Conservation (phyloP, 345 rosid genomes). For the Brassica carinata region DNA sequence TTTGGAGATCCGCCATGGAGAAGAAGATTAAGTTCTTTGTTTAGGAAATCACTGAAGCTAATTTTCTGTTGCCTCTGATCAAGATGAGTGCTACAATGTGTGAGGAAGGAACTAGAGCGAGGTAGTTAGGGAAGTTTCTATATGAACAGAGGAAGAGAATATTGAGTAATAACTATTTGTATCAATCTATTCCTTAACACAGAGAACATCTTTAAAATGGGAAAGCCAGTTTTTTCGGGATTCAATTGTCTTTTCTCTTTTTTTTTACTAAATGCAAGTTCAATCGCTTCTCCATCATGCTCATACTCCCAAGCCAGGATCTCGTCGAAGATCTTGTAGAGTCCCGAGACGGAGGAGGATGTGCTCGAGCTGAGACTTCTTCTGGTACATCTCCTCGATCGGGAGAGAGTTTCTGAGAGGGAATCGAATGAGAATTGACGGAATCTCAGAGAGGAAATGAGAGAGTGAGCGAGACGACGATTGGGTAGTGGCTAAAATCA, state of each 20-base stretch:
- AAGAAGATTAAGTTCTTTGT: constrained; percentile 92
- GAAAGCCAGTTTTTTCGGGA: constrained; percentile 92
- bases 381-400: constrained; percentile 92
- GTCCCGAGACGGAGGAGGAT: constrained; percentile 76
- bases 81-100: neutral
- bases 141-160: too few species aligned
- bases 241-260: constrained; percentile 53
- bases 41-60: constrained; percentile 85
- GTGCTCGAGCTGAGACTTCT: constrained; percentile 94
- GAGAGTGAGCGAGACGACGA: too few species aligned
- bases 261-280: constrained; percentile 97
- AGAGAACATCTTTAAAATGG: constrained; percentile 54
- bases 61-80: constrained; percentile 38
- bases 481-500: too few species aligned
- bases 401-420: constrained; percentile 32
- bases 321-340: too few species aligned
- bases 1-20: constrained; percentile 93
- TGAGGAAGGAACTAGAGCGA: too few species aligned
- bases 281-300: constrained; percentile 86
- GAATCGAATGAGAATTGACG: too few species aligned
- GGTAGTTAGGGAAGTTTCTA: too few species aligned
- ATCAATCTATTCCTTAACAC: too few species aligned
- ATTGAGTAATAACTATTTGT: too few species aligned
- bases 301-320: constrained; percentile 58
- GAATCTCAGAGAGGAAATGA: too few species aligned